phyloP scores from a whole-genome alignment of 192 early-diverging fungal species.

The Podila horticola region DNA sequence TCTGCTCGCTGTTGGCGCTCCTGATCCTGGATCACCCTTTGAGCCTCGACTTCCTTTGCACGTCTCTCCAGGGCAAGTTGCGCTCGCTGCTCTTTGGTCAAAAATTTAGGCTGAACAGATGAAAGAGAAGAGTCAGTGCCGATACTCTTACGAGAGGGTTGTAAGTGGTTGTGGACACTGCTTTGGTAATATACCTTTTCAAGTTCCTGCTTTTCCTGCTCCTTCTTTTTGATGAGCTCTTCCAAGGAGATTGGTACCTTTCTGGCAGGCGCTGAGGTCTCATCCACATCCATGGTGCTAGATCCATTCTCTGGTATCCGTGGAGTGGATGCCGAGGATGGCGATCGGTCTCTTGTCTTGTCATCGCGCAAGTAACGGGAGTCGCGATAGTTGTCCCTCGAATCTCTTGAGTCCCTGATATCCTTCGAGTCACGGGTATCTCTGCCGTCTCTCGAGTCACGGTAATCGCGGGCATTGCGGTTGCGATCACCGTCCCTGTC shows the following conservation, averaged over 20 bases:
- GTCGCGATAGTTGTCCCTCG: constrained; percentile 29
- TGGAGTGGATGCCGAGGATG: constrained; percentile 1
- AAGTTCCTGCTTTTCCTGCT: constrained; percentile 68
- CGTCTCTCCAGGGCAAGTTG: constrained; percentile 85
- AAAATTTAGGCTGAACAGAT: constrained; percentile 74
- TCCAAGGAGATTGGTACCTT: constrained; percentile 81
- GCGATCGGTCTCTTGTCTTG: constrained; percentile 19
- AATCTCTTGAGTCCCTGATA: constrained; percentile 11
- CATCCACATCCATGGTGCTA: constrained; percentile 21
- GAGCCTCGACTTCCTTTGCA: constrained; percentile 83
- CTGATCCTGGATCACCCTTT: constrained; percentile 68
- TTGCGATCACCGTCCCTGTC: constrained; percentile 36
- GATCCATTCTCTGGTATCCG: neutral
- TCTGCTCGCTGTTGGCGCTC: constrained; percentile 66
- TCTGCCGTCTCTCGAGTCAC: constrained; percentile 29
- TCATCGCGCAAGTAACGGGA: constrained; percentile 18
- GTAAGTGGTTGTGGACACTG: neutral
- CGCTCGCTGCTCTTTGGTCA: constrained; percentile 93
- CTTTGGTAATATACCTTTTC: constrained; percentile 61
- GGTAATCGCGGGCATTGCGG: constrained; percentile 34
- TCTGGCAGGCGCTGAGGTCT: constrained; percentile 4
- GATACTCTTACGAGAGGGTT: neutral
- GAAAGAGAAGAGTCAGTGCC: neutral
- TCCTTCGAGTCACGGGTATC: constrained; percentile 30
- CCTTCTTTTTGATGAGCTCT: constrained; percentile 75